Evolutionary conservation across 305 asterid species (phyloP).

Genomic region (Ruellia speciosa): DNA sequence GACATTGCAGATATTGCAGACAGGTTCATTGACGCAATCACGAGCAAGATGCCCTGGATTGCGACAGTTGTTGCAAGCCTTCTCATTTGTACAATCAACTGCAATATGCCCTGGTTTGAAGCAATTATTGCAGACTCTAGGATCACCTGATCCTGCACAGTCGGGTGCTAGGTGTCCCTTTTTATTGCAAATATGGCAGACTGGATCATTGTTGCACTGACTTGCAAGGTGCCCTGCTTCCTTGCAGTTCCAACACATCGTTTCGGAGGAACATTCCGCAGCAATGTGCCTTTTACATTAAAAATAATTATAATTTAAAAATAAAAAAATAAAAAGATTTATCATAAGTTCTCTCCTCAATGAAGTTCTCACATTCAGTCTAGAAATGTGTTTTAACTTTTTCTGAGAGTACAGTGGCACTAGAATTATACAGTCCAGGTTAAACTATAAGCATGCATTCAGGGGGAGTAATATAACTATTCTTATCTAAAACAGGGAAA

Average conservation of each 20-base stretch:
- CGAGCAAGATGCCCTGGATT: conserved; percentile 90
- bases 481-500: too few relatives aligned
- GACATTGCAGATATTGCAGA: conserved; percentile 81
- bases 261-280: conserved; percentile 77
- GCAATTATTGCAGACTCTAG: conserved; percentile 95
- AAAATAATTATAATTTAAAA: too few relatives aligned
- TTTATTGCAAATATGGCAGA: conserved; percentile 96
- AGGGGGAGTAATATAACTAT: too few relatives aligned
- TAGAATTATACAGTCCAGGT: too few relatives aligned
- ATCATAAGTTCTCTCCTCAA: too few relatives aligned
- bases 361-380: too few relatives aligned
- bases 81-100: conserved; percentile 83
- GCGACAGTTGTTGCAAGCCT: conserved; percentile 96
- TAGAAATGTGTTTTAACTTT: too few relatives aligned
- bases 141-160: conserved; percentile 53
- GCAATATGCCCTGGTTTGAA: conserved; percentile 95
- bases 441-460: too few relatives aligned
- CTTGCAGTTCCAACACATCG: conserved; percentile 96
- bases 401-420: too few relatives aligned
- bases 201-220: conserved; percentile 83
- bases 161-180: conserved; percentile 90
- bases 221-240: conserved; percentile 99
- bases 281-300: conserved; percentile 41
- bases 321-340: too few relatives aligned
- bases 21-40: conserved; percentile 83